Evolutionary conservation across 352 stramenopile genomes (phyloP).

Genomic region (Plasmopara muralis): DNA sequence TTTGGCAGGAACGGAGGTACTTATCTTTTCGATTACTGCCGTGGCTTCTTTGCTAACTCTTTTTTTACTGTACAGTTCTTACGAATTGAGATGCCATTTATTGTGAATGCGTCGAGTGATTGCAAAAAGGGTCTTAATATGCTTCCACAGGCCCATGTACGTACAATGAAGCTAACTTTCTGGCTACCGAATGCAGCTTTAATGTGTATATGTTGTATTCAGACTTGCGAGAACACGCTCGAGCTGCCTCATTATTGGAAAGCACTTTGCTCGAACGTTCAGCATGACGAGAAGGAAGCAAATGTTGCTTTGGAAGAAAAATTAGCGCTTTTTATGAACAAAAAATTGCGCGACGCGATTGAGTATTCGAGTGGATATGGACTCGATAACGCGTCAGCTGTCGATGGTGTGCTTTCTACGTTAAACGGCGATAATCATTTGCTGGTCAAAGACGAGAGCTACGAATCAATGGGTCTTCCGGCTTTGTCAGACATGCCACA

Average conservation of each 20-base stretch:
- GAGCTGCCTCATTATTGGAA: constrained; percentile 75
- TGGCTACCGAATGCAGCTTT: neutral
- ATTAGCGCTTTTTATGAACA: constrained; percentile 32
- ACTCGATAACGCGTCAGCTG: constrained; percentile 38
- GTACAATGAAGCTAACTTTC: constrained; percentile 5
- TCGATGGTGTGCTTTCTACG: constrained; percentile 16
- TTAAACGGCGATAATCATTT: constrained; percentile 4
- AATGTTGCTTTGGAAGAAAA: constrained; percentile 34
- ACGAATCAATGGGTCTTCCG: constrained; percentile 56
- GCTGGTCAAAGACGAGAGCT: constrained; percentile 41
- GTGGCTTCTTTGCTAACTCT: neutral
- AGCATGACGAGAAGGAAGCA: constrained; percentile 23
- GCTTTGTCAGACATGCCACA: constrained; percentile 21
- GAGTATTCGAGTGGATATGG: constrained; percentile 67
- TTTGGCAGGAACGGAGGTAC: constrained; percentile 55
- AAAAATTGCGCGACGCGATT: constrained; percentile 45
- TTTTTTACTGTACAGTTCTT: constrained; percentile 37
- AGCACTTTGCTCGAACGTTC: constrained; percentile 45
- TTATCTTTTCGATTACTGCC: too few species aligned
- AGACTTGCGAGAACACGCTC: constrained; percentile 75
- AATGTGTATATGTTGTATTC: constrained; percentile 1
- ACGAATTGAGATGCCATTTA: constrained; percentile 72
- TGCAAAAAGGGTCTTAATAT: constrained; percentile 45
- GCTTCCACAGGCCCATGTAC: constrained; percentile 67
- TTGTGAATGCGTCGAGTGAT: constrained; percentile 31